Conservation (phyloP, 2,329 filamentous ascomycete genomes). For the Escovopsis weberi region DNA sequence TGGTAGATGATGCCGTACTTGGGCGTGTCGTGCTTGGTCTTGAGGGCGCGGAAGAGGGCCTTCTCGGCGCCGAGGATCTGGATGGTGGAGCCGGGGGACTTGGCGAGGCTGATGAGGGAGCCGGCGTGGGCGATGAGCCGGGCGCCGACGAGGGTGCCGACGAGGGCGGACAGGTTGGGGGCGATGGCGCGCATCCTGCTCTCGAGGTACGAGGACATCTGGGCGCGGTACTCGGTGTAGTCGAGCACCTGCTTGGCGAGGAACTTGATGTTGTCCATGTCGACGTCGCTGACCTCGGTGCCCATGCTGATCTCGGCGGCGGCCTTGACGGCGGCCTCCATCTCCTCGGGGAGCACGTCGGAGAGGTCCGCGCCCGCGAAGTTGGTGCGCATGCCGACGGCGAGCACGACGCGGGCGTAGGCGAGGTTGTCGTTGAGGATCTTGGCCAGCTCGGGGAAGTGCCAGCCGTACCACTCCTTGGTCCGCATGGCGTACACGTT, state of each 20-base stretch:
- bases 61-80: constrained; percentile 98
- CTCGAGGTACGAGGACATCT: constrained; percentile 78
- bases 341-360: constrained; percentile 88
- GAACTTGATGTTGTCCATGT: constrained; percentile 82
- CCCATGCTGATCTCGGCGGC: constrained; percentile 97
- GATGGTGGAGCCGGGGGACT: constrained; percentile 87
- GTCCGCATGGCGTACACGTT: constrained; percentile 99
- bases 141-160: constrained; percentile 87
- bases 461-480: constrained; percentile 99
- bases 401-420: constrained; percentile 76
- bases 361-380: constrained; percentile 64
- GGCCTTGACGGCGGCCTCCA: constrained; percentile 80
- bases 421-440: constrained; percentile 95
- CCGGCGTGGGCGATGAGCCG: constrained; percentile 90
- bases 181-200: constrained; percentile 94
- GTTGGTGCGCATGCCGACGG: constrained; percentile 79
- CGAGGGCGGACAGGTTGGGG: constrained; percentile 83
- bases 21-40: constrained; percentile 98
- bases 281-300: constrained; percentile 86
- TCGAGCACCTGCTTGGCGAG: constrained; percentile 87
- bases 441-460: constrained; percentile 95
- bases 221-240: constrained; percentile 79
- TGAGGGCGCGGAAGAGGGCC: constrained; percentile 92
- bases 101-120: constrained; percentile 86
- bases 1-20: constrained; percentile 96